Percentiles rank a stretch among this genome's conserved stretches.
Conservation (phyloP, 2,329 filamentous ascomycete species). For the Alternaria rosae region DNA sequence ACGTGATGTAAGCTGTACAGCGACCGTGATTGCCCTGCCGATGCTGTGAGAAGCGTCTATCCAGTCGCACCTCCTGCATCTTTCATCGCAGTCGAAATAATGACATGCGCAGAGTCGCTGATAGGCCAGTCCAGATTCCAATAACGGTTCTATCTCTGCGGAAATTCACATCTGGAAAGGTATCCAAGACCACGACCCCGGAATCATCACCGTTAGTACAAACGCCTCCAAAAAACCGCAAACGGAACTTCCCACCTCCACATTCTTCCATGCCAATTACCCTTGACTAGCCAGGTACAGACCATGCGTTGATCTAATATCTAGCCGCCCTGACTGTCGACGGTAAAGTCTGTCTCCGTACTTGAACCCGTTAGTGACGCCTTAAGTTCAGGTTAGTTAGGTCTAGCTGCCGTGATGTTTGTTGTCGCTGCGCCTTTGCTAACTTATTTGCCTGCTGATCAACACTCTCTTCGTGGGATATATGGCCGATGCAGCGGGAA, state of each 20-base stretch:
- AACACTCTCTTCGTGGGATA: neutral
- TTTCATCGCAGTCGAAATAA: too few relatives aligned
- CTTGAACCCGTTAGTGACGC: neutral
- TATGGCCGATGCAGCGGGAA: neutral
- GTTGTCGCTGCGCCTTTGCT: neutral
- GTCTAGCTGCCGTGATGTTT: neutral
- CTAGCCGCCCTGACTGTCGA: neutral
- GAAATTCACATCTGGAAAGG: neutral
- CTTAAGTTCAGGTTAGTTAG: neutral
- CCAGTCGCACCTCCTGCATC: too few relatives aligned
- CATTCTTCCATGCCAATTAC: neutral
- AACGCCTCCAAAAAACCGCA: neutral
- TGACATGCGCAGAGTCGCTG: neutral
- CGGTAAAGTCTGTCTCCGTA: neutral
- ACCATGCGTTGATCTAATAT: neutral
- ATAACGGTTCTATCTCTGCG: neutral
- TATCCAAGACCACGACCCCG: neutral
- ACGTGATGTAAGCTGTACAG: neutral
- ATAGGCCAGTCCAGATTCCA: neutral
- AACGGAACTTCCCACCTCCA: slow-evolving; percentile 1
- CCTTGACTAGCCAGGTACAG: neutral
- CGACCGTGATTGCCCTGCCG: too few relatives aligned
- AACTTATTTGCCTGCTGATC: neutral
- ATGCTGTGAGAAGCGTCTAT: too few relatives aligned
- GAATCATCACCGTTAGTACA: neutral